These are phyloP conservation scores for Dactylellina sp. DNA, from an alignment of 2,329 filamentous ascomycete genomes.

Conservation along the genomic window DNA sequence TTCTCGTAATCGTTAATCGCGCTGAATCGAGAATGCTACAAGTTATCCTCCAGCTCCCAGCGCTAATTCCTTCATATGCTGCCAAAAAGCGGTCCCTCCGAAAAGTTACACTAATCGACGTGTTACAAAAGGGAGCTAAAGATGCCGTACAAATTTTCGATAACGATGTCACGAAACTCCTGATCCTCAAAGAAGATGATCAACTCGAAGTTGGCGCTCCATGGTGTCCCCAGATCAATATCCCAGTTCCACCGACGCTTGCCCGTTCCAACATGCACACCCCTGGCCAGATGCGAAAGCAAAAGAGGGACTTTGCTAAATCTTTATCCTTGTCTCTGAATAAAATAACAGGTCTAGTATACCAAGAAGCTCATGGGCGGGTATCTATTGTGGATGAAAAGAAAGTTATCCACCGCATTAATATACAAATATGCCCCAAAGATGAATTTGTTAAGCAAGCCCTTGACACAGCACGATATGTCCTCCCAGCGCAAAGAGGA, in stretches of 20 bases:
- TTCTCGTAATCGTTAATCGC: conserved; percentile 53
- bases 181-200: conserved; percentile 59
- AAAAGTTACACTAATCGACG: conserved; percentile 55
- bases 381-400: conserved; percentile 60
- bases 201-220: conserved; percentile 59
- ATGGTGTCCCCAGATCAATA: conserved; percentile 58
- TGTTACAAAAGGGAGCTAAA: conserved; percentile 53
- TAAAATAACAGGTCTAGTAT: conserved; percentile 57
- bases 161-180: conserved; percentile 57
- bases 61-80: conserved; percentile 66
- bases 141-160: conserved; percentile 60
- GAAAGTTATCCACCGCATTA: conserved; percentile 59
- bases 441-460: conserved; percentile 59
- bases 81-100: conserved; percentile 52
- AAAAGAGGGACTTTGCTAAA: conserved; percentile 60
- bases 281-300: conserved; percentile 59
- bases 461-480: conserved; percentile 59
- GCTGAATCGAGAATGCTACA: conserved; percentile 50
- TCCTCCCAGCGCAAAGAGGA: conserved; percentile 56
- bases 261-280: conserved; percentile 60
- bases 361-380: conserved; percentile 59
- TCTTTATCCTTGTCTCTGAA: conserved; percentile 59
- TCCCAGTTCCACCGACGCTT: conserved; percentile 59
- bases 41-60: conserved; percentile 51
- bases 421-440: conserved; percentile 59